phyloP scores from a whole-genome alignment of 192 early-diverging fungal species.

The Martensiomyces pterosporus region DNA sequence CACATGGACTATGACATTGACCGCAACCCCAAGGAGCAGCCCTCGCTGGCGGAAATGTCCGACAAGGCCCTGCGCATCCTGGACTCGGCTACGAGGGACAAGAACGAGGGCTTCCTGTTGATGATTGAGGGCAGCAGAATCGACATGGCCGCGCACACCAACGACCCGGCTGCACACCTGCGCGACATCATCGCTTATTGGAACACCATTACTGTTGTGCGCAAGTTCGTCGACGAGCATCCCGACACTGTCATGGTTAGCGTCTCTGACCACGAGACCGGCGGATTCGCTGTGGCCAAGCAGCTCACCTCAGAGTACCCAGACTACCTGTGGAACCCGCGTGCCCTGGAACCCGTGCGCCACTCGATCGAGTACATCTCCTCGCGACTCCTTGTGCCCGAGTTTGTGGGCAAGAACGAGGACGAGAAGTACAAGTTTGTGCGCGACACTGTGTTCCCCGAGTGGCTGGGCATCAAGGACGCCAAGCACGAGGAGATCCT shows the following conservation, averaged over 20 bases:
- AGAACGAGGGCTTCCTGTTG: constrained; percentile 81
- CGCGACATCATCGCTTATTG: constrained; percentile 92
- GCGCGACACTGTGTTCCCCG: constrained; percentile 56
- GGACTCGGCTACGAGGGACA: constrained; percentile 44
- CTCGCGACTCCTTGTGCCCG: constrained; percentile 17
- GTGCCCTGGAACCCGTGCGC: constrained; percentile 62
- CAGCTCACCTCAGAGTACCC: constrained; percentile 72
- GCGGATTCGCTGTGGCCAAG: constrained; percentile 80
- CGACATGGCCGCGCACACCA: constrained; percentile 94
- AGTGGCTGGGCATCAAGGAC: constrained; percentile 71
- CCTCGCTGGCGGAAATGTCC: constrained; percentile 82
- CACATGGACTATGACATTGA: constrained; percentile 97
- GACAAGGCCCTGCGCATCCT: constrained; percentile 76
- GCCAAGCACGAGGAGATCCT: constrained; percentile 59
- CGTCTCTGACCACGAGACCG: constrained; percentile 94
- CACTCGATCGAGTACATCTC: constrained; percentile 64
- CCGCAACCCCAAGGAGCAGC: constrained; percentile 59
- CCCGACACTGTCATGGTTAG: constrained; percentile 89
- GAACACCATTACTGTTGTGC: constrained; percentile 64
- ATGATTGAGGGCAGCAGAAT: constrained; percentile 97
- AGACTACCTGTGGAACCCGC: constrained; percentile 83
- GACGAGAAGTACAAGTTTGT: constrained; percentile 36
- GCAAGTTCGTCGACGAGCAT: constrained; percentile 72
- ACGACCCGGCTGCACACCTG: constrained; percentile 89
- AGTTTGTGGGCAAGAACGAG: constrained; percentile 1